Percentiles rank a stretch among this genome's conserved stretches.
Evolutionary conservation across 1,284 basidiomycete species (phyloP).

Genomic region (Malassezia japonica): DNA sequence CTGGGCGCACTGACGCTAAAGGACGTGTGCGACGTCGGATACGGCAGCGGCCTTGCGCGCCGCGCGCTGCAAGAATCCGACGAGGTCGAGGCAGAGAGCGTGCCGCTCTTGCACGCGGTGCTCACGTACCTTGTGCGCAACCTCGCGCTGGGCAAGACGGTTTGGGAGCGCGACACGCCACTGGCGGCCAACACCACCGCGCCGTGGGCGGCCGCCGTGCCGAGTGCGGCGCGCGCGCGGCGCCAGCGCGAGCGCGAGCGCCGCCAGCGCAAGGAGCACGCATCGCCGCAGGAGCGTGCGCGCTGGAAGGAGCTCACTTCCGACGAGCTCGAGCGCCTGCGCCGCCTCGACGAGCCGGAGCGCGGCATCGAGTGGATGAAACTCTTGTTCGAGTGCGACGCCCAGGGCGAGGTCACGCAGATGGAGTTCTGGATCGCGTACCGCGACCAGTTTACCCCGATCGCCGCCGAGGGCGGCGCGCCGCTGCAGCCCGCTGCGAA

Average conservation of each 20-base stretch:
- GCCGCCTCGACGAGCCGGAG: slow-evolving; percentile 29
- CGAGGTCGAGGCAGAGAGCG: neutral
- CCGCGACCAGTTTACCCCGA: slow-evolving; percentile 55
- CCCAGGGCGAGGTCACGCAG: slow-evolving; percentile 69
- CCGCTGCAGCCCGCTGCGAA: slow-evolving; percentile 67
- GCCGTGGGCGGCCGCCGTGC: slow-evolving; percentile 6
- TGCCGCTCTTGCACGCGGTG: slow-evolving; percentile 8
- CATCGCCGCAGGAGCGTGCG: slow-evolving; percentile 20
- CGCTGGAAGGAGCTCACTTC: slow-evolving; percentile 23
- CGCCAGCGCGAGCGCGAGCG: slow-evolving; percentile 17
- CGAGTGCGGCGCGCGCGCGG: slow-evolving; percentile 3
- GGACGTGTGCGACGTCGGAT: neutral
- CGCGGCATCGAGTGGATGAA: slow-evolving; percentile 55
- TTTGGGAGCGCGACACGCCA: slow-evolving; percentile 29
- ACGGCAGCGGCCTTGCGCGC: neutral
- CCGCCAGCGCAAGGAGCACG: neutral
- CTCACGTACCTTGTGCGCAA: slow-evolving; percentile 28
- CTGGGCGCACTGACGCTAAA: slow-evolving; percentile 17
- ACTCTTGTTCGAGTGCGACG: slow-evolving; percentile 61
- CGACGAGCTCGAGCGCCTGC: slow-evolving; percentile 20
- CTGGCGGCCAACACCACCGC: slow-evolving; percentile 18
- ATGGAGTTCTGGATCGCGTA: slow-evolving; percentile 83
- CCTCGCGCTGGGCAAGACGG: slow-evolving; percentile 25
- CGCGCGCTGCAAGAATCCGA: neutral
- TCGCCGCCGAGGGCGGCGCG: slow-evolving; percentile 53